Base-by-base conservation (phyloP, 2,329 filamentous ascomycete species). In the Endocalyx cinctus region DNA sequence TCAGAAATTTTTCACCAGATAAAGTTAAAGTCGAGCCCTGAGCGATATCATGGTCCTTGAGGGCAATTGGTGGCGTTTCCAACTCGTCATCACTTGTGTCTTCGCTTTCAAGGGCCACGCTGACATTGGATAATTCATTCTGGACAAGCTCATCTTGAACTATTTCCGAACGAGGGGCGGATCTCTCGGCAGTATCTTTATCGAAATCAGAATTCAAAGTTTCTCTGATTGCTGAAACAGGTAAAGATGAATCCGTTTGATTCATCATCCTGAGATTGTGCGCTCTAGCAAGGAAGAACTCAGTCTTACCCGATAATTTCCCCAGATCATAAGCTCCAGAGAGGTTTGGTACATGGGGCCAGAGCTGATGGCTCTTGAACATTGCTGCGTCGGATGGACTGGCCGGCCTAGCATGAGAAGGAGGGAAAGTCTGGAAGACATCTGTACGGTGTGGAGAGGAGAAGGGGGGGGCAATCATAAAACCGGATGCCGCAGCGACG, bases 251-350 rank as follows among this genome's bases (percentile, higher is more conserved):
- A 22, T 39, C 29, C 26, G 38, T n/a, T 10, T 32, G 19, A 17
- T 37, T 39, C 13, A 35, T 23, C 15, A 33, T 33, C 10, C 29
- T 42, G 8, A 52, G 59, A 33, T 66, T 67, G 15, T 51, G 44
- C 29, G 62, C 64, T 17, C 65, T 52, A 5, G 65, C 63, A 4
- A 47, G 47, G 31, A 67, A 67, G 31, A 48, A 67, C 15, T 64
- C 62, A 7, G 38, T 38, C 31, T 66, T 67, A 2, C 60, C 63
- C 4, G 53, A 58, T 31, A 48, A 57, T 16, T 51, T 45, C 1
- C 62, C 62, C 27, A 66, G 46, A 6, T 45, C 31, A 25, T 59
- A 51, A 12, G 53, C 55, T 49, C 53, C 46, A 16, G 26, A 33
- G 19, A 48, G 43, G 17, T 31, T 43, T 19, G 41, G 32, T 14